Conservation (phyloP, 2,329 filamentous ascomycete genomes). For the Sporothrix phasma region DNA sequence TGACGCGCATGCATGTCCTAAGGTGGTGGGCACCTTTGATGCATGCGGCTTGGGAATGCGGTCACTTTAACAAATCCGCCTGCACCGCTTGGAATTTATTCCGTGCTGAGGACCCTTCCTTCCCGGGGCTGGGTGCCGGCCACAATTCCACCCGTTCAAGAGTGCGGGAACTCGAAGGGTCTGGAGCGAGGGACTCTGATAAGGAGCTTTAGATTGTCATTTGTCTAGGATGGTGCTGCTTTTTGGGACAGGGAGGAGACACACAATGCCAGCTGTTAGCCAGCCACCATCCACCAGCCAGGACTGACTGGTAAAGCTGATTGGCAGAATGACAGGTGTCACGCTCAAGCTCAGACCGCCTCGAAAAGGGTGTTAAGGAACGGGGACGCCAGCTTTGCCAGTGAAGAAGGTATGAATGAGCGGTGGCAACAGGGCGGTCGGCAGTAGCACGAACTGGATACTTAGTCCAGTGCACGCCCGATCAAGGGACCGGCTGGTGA, state of each 20-base stretch:
- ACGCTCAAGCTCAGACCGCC: slow-evolving; percentile 12
- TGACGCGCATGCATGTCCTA: not conserved
- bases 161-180: too few species aligned
- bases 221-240: not conserved
- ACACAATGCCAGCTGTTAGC: not conserved
- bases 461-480: too few species aligned
- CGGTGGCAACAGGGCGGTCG: not conserved
- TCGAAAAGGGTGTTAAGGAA: slow-evolving; percentile 4
- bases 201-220: too few species aligned
- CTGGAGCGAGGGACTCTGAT: not conserved
- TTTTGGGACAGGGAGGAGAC: not conserved
- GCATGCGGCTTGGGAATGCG: not conserved
- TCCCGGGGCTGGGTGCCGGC: not conserved
- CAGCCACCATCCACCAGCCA: not conserved
- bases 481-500: not conserved
- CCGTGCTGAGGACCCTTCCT: too few species aligned
- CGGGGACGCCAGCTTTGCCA: not conserved
- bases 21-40: not conserved
- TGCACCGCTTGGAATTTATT: not conserved
- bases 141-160: not conserved
- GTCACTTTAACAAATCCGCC: not conserved
- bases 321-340: slow-evolving; percentile 11
- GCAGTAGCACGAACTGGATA: too few species aligned
- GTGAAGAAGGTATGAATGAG: slow-evolving; percentile 1
- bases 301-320: not conserved